Evolutionary conservation across 1,284 basidiomycete genomes (phyloP).

Genomic region (Cryptococcus sp.): DNA sequence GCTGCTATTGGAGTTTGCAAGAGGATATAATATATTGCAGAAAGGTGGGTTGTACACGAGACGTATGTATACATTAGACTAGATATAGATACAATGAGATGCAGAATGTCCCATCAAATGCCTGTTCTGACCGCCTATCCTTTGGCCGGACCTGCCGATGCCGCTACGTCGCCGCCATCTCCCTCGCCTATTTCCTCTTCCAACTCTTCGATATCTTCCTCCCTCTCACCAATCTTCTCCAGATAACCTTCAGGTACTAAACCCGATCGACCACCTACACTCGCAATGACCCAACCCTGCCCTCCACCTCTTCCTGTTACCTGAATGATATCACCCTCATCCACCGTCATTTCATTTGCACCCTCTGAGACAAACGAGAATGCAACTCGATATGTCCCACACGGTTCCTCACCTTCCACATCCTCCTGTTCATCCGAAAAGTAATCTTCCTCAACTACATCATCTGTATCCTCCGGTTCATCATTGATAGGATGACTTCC

Average conservation of each 20-base stretch:
- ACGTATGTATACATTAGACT: background rate
- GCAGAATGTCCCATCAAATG: background rate
- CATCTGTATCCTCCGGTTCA: conserved; percentile 2
- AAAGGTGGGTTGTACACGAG: background rate
- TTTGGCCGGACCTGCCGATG: no score
- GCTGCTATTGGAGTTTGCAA: conserved; percentile 86
- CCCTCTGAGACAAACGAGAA: conserved; percentile 42
- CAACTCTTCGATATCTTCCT: background rate
- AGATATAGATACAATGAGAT: background rate
- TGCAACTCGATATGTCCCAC: conserved; percentile 37
- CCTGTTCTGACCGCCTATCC: no score
- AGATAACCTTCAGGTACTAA: conserved; percentile 47
- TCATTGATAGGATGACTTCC: background rate
- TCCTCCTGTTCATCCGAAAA: conserved; percentile 1
- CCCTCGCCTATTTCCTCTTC: background rate
- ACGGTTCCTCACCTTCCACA: conserved; percentile 17
- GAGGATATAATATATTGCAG: conserved; percentile 53
- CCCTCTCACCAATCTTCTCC: conserved; percentile 7
- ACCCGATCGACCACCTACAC: conserved; percentile 20
- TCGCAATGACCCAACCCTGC: conserved; percentile 46
- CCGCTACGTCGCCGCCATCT: background rate
- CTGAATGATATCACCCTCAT: conserved; percentile 40
- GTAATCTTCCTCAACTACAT: conserved; percentile 6
- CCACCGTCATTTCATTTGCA: conserved; percentile 40
- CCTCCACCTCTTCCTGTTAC: conserved; percentile 42